phyloP scores from a whole-genome alignment of 805 yeast species.

The Diddensiella caesifluorescens region DNA sequence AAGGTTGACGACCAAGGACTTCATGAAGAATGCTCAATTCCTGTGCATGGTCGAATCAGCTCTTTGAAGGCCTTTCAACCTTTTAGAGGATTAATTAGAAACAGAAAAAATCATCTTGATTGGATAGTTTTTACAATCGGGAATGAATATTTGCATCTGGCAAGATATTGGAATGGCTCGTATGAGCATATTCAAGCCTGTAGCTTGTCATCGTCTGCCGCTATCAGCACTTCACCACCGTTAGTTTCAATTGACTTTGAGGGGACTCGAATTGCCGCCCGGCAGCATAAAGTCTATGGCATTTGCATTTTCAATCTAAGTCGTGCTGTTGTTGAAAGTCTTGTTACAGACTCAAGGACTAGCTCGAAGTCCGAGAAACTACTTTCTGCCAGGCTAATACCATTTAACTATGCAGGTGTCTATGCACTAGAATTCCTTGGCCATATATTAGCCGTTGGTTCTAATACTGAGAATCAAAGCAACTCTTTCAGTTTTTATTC shows the following conservation, averaged over 20 bases:
- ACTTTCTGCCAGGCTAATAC: no score
- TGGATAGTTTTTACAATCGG: conserved; percentile 1
- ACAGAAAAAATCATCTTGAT: neutral
- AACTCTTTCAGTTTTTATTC: no score
- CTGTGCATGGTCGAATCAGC: conserved; percentile 9
- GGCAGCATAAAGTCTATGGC: neutral
- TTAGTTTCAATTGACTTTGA: neutral
- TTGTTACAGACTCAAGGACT: neutral
- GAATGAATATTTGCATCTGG: neutral
- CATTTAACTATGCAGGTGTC: no score
- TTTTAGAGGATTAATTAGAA: neutral
- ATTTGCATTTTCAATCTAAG: neutral
- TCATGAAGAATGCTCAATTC: conserved; percentile 8
- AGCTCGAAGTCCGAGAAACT: neutral
- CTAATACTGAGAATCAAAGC: no score
- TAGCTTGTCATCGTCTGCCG: no score
- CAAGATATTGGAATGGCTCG: neutral
- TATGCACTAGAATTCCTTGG: no score
- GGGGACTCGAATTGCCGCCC: neutral
- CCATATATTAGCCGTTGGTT: no score
- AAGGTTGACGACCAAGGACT: conserved; percentile 7
- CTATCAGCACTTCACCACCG: no score
- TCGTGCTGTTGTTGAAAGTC: no score
- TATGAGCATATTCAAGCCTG: conserved; percentile 2
- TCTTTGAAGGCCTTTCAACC: conserved; percentile 7